Evolutionary conservation across 2,329 filamentous ascomycete species (phyloP), one percentile per base, ranked within the genome.

Genomic region (Calonectria honghensis): DNA sequence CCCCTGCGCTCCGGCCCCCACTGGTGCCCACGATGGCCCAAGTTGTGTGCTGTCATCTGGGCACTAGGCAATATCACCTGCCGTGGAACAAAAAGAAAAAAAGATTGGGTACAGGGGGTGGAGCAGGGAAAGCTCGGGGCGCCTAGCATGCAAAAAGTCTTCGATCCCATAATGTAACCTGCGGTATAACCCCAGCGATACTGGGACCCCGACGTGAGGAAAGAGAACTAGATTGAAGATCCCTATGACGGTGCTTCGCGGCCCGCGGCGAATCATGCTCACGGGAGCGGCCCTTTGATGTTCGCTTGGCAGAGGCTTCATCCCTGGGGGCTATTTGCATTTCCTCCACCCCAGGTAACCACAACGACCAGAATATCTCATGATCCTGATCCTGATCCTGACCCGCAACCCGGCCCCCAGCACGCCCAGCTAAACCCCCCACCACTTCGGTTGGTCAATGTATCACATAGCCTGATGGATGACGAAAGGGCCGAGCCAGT

Each of bases 51-150:
- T 77, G 70, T 67, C 73, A 70, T 70, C 50, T 73, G 72, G 57
- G 73, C 75, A 72, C 76, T 73, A 76, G 57, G 70, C 73, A 78
- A 80, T 73, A 78, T 67, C 72, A 54, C 51, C 79, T 81, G 78
- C 72, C 41, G 79, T 81, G 69, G 64, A 70, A 81, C 79, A 35
- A 74, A 76, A 76, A 70, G 67, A 78, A 73, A 70, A 70, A 76
- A 73, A 63, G 24, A 61, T 20, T 35, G 45, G 65, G 16, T 67
- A 61, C 61, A 20, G 20, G 66, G 31, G 37, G 37, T 39, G 37
- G 37, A 39, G 64, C 27, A 57, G 39, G 39, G 3, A 45, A 24
- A 52, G 37, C 64, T 66, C 50, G 59, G 61, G 68, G 52, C 61
- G 41, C 39, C 39, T 48, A 20, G 37, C 61, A 61, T 48, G 35